Percentiles rank a stretch among this genome's conserved stretches.
Conservation (phyloP, 179 eudicot genomes). For the Silene coronaria region DNA sequence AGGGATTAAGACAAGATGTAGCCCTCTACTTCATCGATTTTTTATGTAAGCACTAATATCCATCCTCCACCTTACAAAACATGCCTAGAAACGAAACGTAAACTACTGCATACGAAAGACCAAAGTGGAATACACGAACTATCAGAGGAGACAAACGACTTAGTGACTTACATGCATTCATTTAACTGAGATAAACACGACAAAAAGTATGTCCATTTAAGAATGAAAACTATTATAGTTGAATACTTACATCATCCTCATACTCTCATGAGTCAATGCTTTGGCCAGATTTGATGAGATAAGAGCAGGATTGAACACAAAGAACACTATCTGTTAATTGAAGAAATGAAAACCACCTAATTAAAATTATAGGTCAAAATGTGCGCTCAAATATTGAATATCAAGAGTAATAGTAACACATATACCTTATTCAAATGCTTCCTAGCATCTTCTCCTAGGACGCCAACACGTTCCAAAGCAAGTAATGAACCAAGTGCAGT, state of each 20-base stretch:
- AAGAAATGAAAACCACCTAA: not conserved
- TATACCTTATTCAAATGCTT: slow-evolving; percentile 28
- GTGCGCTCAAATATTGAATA: not conserved
- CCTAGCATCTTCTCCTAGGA: slow-evolving; percentile 23
- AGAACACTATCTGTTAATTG: slow-evolving; percentile 23
- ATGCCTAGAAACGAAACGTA: no score
- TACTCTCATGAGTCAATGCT: slow-evolving; percentile 24
- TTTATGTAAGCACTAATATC: no score
- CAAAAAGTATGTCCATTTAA: no score
- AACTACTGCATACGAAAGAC: no score
- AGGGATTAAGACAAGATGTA: no score
- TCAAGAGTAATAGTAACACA: not conserved
- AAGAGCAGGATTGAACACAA: slow-evolving; percentile 26
- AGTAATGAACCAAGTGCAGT: slow-evolving; percentile 25
- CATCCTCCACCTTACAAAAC: no score
- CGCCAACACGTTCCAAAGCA: slow-evolving; percentile 22
- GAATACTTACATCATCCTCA: slow-evolving; percentile 21
- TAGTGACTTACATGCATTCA: no score
- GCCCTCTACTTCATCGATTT: no score
- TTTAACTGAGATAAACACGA: no score
- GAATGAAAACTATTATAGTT: not conserved
- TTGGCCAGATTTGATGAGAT: slow-evolving; percentile 22
- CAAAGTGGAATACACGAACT: no score
- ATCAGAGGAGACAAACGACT: no score
- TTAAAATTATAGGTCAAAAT: not conserved